Percentiles rank a stretch among this genome's conserved stretches.
Conservation (phyloP, 2,329 filamentous ascomycete genomes). For the Annulohypoxylon truncatum region DNA sequence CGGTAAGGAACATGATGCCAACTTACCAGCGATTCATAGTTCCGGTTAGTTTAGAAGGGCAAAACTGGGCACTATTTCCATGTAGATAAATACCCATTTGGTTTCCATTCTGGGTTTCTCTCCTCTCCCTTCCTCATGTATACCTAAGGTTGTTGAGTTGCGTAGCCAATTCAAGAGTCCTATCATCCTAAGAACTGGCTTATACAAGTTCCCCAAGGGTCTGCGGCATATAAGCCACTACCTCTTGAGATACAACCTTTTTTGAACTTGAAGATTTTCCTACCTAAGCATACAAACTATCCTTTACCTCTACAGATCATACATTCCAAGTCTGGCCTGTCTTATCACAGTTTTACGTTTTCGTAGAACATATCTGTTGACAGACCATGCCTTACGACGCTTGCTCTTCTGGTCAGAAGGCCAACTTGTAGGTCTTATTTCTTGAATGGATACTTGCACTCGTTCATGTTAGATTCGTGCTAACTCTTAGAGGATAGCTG, state of each 20-base stretch:
- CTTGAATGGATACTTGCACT: background rate
- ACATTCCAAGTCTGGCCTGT: background rate
- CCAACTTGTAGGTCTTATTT: constrained; percentile 8
- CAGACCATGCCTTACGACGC: constrained; percentile 9
- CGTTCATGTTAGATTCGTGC: background rate
- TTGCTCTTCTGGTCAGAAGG: background rate
- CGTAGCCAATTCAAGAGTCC: too few species aligned
- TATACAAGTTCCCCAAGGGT: background rate
- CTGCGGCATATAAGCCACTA: background rate
- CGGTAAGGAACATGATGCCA: background rate
- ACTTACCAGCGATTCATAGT: too few species aligned
- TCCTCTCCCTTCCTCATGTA: background rate
- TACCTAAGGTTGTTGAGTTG: too few species aligned
- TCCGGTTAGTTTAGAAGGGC: background rate
- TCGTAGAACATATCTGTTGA: background rate
- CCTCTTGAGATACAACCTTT: background rate
- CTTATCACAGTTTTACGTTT: background rate
- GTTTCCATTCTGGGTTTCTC: background rate
- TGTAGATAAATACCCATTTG: constrained; percentile 3
- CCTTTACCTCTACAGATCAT: background rate
- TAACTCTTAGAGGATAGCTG: constrained; percentile 1
- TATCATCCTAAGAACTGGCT: background rate
- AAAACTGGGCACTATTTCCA: background rate
- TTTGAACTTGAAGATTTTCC: too few species aligned
- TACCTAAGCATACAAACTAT: too few species aligned